Base-by-base conservation (phyloP, 192 early-diverging fungal genomes). In the Podila epigama region DNA sequence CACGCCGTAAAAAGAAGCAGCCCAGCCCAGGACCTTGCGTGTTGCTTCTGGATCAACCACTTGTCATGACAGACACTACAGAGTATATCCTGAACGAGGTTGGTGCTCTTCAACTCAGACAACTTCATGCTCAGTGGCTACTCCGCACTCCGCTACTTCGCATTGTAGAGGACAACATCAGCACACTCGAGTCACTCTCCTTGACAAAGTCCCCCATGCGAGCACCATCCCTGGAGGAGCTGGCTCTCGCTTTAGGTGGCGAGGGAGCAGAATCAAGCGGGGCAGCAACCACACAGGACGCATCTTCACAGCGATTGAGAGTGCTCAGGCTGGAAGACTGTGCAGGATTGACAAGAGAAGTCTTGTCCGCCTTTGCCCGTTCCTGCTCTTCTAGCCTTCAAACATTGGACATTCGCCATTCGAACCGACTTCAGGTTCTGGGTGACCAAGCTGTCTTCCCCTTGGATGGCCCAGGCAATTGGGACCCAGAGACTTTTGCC, bases 401-500 rank as follows among this genome's bases (percentile, higher is more conserved):
- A 31, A 51, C 44, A 7, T 35, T 77, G 11, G 66, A 77, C 29
- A 59, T 77, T 18, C 65, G 66, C 1, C 60, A 77, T 10, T 32
- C n/a, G 7, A 35, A 34, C 18, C 33, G 27, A 31, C 39, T 63
- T 16, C 53, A 48, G 13, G 44, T 16, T 29, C 6, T 42, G 15
- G 73, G 54, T 3, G 63, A 60, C 40, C 61, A 54, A 25, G 31
- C 54, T 10, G 34, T 60, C 5, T 77, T 77, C 50, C 73, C 73
- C 22, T 36, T 63, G 9, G 73, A 77, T 36, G 37, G 55, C 10
- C 56, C 73, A 10, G 53, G 41, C 4, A 53, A 58, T 32, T 75
- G 59, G 58, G 13, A 33, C 32, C 55, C 18, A 57, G 55, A 33
- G 33, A 36, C 44, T 5, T 29, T 51, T 51, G 34, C 32, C 8